A percentile compares a stretch with the other conserved stretches of the same genome.
These are phyloP conservation scores for Claviceps citrina DNA, from an alignment of 2,329 filamentous ascomycete genomes.

Conservation along the genomic window DNA sequence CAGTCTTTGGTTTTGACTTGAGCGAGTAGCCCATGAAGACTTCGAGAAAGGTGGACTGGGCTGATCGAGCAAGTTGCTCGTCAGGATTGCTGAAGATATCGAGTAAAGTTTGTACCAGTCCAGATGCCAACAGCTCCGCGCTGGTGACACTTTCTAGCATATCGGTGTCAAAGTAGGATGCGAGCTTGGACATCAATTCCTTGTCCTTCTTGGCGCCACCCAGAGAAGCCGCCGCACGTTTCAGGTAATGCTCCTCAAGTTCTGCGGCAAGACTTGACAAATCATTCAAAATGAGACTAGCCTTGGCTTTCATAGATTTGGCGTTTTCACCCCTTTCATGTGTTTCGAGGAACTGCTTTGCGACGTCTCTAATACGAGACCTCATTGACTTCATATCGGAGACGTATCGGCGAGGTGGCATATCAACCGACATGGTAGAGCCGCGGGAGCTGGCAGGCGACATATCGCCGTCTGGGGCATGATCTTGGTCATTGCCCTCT, in stretches of 20 bases:
- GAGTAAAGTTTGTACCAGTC: slow-evolving; percentile 71
- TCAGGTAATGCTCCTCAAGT: slow-evolving; percentile 56
- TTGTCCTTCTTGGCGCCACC: slow-evolving; percentile 31
- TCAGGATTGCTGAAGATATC: slow-evolving; percentile 64
- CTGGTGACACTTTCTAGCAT: slow-evolving; percentile 88
- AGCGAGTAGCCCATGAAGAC: slow-evolving; percentile 75
- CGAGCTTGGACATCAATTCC: slow-evolving; percentile 58
- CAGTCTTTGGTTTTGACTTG: slow-evolving; percentile 48
- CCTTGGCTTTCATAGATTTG: slow-evolving; percentile 62
- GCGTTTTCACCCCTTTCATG: slow-evolving; percentile 65
- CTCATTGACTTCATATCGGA: slow-evolving; percentile 39
- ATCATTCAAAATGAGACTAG: slow-evolving; percentile 56
- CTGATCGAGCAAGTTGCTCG: slow-evolving; percentile 44
- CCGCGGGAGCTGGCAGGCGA: slow-evolving; percentile 52
- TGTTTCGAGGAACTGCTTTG: slow-evolving; percentile 67
- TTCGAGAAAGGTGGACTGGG: slow-evolving; percentile 72
- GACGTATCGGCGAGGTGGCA: slow-evolving; percentile 31
- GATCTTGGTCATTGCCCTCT: slow-evolving; percentile 36
- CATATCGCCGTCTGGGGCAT: slow-evolving; percentile 36
- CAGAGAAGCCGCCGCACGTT: slow-evolving; percentile 30
- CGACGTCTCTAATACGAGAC: slow-evolving; percentile 56
- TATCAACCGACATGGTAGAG: slow-evolving; percentile 49
- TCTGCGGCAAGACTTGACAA: slow-evolving; percentile 57
- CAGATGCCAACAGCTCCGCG: slow-evolving; percentile 80
- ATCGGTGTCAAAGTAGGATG: slow-evolving; percentile 75